Evolutionary conservation across 2,329 filamentous ascomycete species (phyloP), one percentile per base, ranked within the genome.

Genomic region (Ceratocystis alfenasii): DNA sequence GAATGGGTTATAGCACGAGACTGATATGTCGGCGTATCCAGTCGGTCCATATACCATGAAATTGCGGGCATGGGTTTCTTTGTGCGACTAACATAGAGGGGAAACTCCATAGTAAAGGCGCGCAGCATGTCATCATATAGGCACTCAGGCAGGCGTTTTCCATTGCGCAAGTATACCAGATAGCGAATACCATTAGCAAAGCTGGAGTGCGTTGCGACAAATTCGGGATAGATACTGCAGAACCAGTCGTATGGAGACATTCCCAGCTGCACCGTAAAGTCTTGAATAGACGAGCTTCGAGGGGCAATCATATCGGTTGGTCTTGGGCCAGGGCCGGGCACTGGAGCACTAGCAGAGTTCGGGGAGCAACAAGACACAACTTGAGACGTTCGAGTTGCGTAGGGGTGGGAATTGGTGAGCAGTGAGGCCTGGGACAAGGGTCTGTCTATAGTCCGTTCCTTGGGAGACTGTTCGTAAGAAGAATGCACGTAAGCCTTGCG

Each of bases 121-220:
- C 77, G 73, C 36, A 84, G 76, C 64, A 83, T 81, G 65, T 83
- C 81, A 69, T 84, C 82, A 67, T 78, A 83, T 0, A 81, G 70
- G 64, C 73, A 80, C 28, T 76, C 74, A 12, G 75, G 74, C 20
- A 82, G 70, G 3, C 69, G 63, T 7, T 72, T 72, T 12, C 72
- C 69, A 28, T 72, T 69, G 53, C 73, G 72, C 1, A 80, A 72
- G 63, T 74, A 74, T 20, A 77, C 72, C 6, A 83, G 70, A 68
- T 74, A 78, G 0, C 78, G 70, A 63, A 80, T 77, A 0, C 78
- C 78, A 25, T 73, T 74, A 28, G 81, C 70, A 64, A 83, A 83
- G 8, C 75, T 71, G 3, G 69, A 70, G 3, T 75, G 70, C 30
- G 70, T 76, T 1, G 77, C 79, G 1, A 66, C 66, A 63, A 78